Conservation (phyloP, 352 stramenopile genomes). For the Pythium chondricola region DNA sequence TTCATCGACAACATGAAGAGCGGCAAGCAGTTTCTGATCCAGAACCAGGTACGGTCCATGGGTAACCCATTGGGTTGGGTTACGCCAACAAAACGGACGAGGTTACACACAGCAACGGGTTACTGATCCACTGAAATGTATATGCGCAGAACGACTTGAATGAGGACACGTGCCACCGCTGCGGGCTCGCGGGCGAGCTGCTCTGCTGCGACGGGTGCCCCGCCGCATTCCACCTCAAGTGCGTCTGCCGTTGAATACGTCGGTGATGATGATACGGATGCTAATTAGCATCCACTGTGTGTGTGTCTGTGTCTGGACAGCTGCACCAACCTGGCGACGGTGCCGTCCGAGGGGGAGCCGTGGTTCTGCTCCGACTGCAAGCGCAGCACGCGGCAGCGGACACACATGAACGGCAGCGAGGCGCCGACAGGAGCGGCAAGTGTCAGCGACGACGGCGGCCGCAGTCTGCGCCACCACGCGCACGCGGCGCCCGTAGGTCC, state of each 20-base stretch:
- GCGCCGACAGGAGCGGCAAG: not conserved
- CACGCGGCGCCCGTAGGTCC: constrained; percentile 27
- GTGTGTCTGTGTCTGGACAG: constrained; percentile 7
- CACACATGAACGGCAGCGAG: constrained; percentile 1
- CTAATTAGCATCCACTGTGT: not conserved
- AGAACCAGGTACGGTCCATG: constrained; percentile 47
- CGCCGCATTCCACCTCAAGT: constrained; percentile 69
- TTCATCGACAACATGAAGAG: constrained; percentile 66
- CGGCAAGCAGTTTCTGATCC: constrained; percentile 49
- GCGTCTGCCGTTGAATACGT: constrained; percentile 2
- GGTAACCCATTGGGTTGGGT: no score
- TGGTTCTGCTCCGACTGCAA: constrained; percentile 73
- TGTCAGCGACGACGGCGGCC: constrained; percentile 1
- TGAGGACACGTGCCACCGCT: constrained; percentile 75
- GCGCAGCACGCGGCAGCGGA: constrained; percentile 30
- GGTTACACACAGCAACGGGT: no score
- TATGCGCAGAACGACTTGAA: constrained; percentile 74
- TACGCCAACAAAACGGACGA: no score
- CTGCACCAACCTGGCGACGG: constrained; percentile 60
- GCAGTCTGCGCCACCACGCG: constrained; percentile 27
- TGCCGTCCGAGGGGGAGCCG: constrained; percentile 40
- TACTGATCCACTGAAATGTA: no score
- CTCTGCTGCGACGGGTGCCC: constrained; percentile 81
- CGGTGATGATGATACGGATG: not conserved
- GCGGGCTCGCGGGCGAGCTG: constrained; percentile 56